Evolutionary conservation across 2,329 filamentous ascomycete species (phyloP).

Genomic region (Ophiostoma quercus): DNA sequence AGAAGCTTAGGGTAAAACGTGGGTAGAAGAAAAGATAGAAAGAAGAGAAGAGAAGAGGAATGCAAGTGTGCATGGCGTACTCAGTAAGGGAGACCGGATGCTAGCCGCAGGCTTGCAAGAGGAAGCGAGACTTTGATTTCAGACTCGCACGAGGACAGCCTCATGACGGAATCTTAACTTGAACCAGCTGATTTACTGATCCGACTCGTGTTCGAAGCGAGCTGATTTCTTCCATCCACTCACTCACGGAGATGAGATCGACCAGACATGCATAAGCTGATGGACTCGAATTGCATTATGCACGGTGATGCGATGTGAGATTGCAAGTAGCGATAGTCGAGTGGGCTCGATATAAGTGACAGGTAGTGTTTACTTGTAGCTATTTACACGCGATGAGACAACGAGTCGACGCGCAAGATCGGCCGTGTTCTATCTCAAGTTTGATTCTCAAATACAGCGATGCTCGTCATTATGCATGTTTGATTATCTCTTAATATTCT

Average conservation of each 20-base stretch:
- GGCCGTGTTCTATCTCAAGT: not conserved
- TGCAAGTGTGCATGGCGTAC: not conserved
- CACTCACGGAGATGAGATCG: not conserved
- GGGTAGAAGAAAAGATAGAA: not conserved
- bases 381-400: not conserved
- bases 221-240: not conserved
- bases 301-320: not conserved
- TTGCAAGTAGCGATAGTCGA: not conserved
- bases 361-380: not conserved
- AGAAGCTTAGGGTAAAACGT: not conserved
- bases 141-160: not conserved
- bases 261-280: not conserved
- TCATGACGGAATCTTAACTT: not conserved
- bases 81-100: not conserved
- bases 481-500: not conserved
- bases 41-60: not conserved
- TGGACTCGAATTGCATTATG: not conserved
- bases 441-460: too few relatives aligned
- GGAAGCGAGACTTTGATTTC: not conserved
- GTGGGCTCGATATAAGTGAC: not conserved
- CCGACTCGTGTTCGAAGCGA: not conserved
- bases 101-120: not conserved
- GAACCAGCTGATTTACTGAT: not conserved
- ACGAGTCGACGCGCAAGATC: not conserved
- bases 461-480: conserved; percentile 3